phyloP scores from a whole-genome alignment of 441 rosid genomes.

The Aquilaria agallochum region DNA sequence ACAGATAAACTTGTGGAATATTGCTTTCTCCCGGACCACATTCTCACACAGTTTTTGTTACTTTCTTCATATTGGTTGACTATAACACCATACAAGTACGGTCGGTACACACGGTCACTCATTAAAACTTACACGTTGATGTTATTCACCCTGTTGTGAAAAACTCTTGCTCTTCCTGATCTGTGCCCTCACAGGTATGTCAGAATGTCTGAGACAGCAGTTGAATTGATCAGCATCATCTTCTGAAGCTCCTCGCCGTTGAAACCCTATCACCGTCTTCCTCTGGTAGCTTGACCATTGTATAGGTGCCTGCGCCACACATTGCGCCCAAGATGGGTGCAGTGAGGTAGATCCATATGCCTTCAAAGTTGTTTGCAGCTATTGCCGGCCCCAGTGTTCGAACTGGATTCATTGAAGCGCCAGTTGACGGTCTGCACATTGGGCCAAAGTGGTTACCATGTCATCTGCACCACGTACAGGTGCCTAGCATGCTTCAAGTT shows the following conservation, averaged over 20 bases:
- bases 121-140: slow-evolving; percentile 9
- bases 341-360: slow-evolving; percentile 82
- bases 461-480: too few species aligned
- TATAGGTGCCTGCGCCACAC: slow-evolving; percentile 74
- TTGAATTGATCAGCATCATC: slow-evolving; percentile 17
- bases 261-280: slow-evolving; percentile 39
- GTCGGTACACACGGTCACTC: slow-evolving; percentile 1
- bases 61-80: background rate
- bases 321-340: slow-evolving; percentile 76
- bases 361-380: slow-evolving; percentile 77
- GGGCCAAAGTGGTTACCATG: background rate
- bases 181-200: too few species aligned
- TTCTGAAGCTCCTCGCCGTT: slow-evolving; percentile 37
- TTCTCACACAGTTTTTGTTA: background rate
- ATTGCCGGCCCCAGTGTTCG: slow-evolving; percentile 82
- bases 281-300: slow-evolving; percentile 72
- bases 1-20: slow-evolving; percentile 3
- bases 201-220: too few species aligned
- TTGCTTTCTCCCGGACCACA: background rate
- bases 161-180: too few species aligned
- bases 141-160: background rate
- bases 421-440: slow-evolving; percentile 59
- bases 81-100: background rate
- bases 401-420: slow-evolving; percentile 88
- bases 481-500: background rate